Conservation (phyloP, 169 alveolate species). For the Ichthyophthirius multifiliis region DNA sequence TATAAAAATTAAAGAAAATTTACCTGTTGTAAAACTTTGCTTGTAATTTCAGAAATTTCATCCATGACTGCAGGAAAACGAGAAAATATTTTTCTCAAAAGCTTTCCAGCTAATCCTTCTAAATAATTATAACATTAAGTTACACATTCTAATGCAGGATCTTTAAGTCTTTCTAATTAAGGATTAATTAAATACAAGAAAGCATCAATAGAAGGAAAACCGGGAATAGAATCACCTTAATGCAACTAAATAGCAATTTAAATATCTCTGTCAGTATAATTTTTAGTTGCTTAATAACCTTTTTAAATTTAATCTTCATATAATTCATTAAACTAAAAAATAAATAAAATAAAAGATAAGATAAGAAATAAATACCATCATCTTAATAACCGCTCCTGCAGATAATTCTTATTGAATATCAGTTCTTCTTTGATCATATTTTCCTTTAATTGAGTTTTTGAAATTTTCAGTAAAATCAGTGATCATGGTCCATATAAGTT, state of each 20-base stretch:
- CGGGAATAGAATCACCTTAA: constrained; percentile 98
- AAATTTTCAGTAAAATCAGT: constrained; percentile 97
- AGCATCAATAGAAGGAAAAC: constrained; percentile 97
- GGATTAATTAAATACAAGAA: constrained; percentile 95
- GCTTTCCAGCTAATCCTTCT: constrained; percentile 64
- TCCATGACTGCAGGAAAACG: constrained; percentile 74
- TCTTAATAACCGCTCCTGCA: constrained; percentile 77
- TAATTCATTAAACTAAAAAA: constrained; percentile 81
- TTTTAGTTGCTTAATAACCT: constrained; percentile 60
- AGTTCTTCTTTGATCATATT: constrained; percentile 85
- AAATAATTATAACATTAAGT: constrained; percentile 55
- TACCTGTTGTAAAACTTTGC: constrained; percentile 11
- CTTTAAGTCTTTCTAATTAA: constrained; percentile 90
- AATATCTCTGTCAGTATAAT: constrained; percentile 91
- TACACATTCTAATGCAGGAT: constrained; percentile 86
- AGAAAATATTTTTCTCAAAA: constrained; percentile 58
- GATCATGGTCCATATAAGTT: constrained; percentile 96
- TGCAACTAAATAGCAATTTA: constrained; percentile 96
- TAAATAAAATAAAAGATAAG: background rate
- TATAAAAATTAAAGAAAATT: background rate
- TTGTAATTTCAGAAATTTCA: constrained; percentile 58
- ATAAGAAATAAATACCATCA: background rate
- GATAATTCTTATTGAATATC: constrained; percentile 49
- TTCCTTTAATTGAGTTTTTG: constrained; percentile 94
- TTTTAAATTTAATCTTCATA: constrained; percentile 82